Evolutionary conservation across 768 basidiomycete genomes (phyloP), one percentile per base, ranked within the genome.

Genomic region (Stropharia rugosoannulata): DNA sequence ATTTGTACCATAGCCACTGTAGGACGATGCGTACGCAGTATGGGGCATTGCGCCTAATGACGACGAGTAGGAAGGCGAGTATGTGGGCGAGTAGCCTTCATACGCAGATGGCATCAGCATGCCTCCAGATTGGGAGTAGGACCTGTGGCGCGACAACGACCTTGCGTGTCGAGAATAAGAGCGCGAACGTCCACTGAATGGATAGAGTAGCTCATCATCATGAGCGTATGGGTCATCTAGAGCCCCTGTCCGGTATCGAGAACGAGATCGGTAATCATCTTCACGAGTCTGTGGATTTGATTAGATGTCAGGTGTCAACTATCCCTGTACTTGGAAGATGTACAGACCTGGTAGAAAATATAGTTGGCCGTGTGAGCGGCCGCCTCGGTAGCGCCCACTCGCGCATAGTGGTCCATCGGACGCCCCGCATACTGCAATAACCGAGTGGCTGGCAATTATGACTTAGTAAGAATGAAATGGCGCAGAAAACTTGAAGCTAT

Each of bases 321-420:
- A 49, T n/a, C 32, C 46, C 13, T 19, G 16, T 47, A 41, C n/a
- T 18, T 56, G 51, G 29, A 19, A 6, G 3, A 43, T n/a, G n/a
- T 45, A 15, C 74, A 49, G 36, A 84, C 84, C 67, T 80, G 73
- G 57, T 75, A 77, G 53, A 85, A 86, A 35, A 88, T 79, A 25
- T 77, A 72, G 12, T 81, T 80, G 1, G 85, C 87, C 0, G 87
- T 88, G 40, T 83, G 80, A 15, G 86, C 87, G 1, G 89, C 87
- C 0, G 85, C 73, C 63, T 89, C 88, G 27, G 81, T 79, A 11
- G 85, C 81, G 45, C 73, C 73, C 37, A 73, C 70, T 19, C 81
- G 76, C 1, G 79, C 73, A 57, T 80, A 79, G 9, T 70, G 68
- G 62, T 85, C 78, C 40, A 69, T 57, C 0, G 70, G 65, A 16